Base-by-base conservation (phyloP, 2,329 filamentous ascomycete species). In the Hypoxylon sp. region DNA sequence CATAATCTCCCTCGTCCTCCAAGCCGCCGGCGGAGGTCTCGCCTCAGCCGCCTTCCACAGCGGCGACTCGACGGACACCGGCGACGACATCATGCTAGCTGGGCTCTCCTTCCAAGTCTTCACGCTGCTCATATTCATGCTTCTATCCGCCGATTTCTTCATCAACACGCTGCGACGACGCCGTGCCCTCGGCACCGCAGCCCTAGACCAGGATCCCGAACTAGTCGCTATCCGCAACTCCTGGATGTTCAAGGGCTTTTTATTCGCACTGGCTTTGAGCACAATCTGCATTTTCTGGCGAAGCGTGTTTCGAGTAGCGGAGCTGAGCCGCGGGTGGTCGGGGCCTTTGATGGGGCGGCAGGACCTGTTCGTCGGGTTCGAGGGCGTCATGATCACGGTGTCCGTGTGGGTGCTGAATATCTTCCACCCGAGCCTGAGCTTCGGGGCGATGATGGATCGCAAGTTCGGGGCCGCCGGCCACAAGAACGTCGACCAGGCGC, bases 281-380 rank as follows among this genome's bases (percentile, higher is more conserved):
- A 89, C 89, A n/a, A 57, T 91, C 11, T 85, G 84, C 71, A 88
- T 93, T 73, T 86, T 92, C 67, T 86, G 87, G 73, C 83, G 91
- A 7, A 89, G 86, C 69, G 85, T 89, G 45, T 93, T 89, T 78
- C 85, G 91, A 60, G 86, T 91, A 21, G 87, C 86, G 0, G 90
- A 93, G 82, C 79, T 93, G 69, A 86, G 84, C 68, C 81, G 86
- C 57, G 90, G 90, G 0, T 93, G 89, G 86, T 78, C 75, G 2
- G 89, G 89, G 0, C 77, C 82, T 21, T 77, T 92, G 72, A 90
- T 90, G 75, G 77, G 74, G 34, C 77, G 85, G 38, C 81, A 90
- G 79, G 80, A 79, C 38, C 79, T 87, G 62, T 90, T 90, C 75
- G 83, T 89, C 66, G 84, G 79, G 4, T 83, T 90, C 58, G 88